Evolutionary conservation across 805 yeast species (phyloP), one percentile per base, ranked within the genome.

Genomic region (Wickerhamiella azymoides): DNA sequence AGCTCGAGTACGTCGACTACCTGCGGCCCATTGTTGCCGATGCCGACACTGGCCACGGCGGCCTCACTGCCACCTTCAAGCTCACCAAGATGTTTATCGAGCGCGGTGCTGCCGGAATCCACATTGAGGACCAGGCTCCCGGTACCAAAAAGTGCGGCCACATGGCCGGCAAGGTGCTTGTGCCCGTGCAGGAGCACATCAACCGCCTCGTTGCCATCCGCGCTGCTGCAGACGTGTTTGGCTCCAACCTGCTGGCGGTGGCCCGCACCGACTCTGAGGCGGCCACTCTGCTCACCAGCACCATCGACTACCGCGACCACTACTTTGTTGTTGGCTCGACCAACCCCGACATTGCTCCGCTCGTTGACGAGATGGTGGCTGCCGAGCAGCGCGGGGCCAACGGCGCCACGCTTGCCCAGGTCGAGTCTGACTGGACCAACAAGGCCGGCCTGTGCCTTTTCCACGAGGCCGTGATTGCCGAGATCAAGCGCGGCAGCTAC

Each of bases 11-110:
- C 66, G 80, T 71, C 47, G 98, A 89, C 69, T 89, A 82, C 66
- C 68, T 89, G 62, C 78, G 96, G 58, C 98, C 98, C 49, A 84
- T 89, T 57, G 74, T 89, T 57, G 97, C 97, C 37, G 98, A 89
- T 64, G 98, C 89, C 55, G 98, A 89, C 68, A 92, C 97, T 48
- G 98, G 98, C 56, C 97, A 89, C 65, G 98, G 98, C 68, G 97
- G 98, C 63, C 74, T 86, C 57, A 88, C 97, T 49, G 97, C 97
- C 47, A 85, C 85, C 55, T 81, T 86, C 69, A 89, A 89, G 69
- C 76, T 89, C 64, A 86, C 96, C 59, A 89, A 89, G 71, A 73
- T 89, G 78, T 89, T 89, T 62, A 84, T 89, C 57, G 97, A 89
- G 71, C 79, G 93, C 59, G 97, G 97, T 66, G 98, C 97, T 47